Base-by-base conservation (phyloP, 352 stramenopile genomes). In the Pythium utonaiense region DNA sequence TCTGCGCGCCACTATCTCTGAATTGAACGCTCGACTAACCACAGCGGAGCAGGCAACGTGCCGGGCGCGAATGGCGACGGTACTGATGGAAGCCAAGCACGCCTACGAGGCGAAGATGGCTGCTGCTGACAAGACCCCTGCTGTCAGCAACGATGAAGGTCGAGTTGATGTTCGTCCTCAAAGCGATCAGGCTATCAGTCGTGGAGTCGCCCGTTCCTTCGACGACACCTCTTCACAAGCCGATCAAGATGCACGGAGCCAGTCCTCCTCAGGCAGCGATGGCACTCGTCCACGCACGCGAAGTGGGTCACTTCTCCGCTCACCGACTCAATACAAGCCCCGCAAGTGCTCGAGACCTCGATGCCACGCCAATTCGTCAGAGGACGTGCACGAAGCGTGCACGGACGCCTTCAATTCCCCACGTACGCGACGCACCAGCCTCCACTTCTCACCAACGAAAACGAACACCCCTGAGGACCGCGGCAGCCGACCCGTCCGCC, bases 51-150 rank as follows among this genome's bases (percentile, higher is more conserved):
- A 22, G 10, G 51, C 34, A 6, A 19, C 44, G 3, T 50, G 51
- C 14, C 21, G 19, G 12, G 33, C 50, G 13, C 21, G 21, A 2
- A 60, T 45, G 40, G 41, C 28, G 27, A 34, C 53, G 10, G 40
- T 40, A 19, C 12, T 52, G 19, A 61, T 38, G 28, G 42, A 48
- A 21, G 33, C 42, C 31, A 61, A 61, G 22, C 41, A 47, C 17
- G 6, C n/a, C 17, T 47, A 25, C 40, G n/a, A 47, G 6, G 25
- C n/a, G 17, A 47, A 47, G 17, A 7, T 25, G 17, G 7, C 40
- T 19, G 25, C 6, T 25, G 40, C 25, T 3, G 17, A 25, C 40
- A 19, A 47, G n/a, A 25, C 40, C 40, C n/a, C n/a, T n/a, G n/a
- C n/a, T n/a, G n/a, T n/a, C 6, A 47, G n/a, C n/a, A 47, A n/a